phyloP scores from a whole-genome alignment of 169 alveolate species.

The Cryptosporidium muris region DNA sequence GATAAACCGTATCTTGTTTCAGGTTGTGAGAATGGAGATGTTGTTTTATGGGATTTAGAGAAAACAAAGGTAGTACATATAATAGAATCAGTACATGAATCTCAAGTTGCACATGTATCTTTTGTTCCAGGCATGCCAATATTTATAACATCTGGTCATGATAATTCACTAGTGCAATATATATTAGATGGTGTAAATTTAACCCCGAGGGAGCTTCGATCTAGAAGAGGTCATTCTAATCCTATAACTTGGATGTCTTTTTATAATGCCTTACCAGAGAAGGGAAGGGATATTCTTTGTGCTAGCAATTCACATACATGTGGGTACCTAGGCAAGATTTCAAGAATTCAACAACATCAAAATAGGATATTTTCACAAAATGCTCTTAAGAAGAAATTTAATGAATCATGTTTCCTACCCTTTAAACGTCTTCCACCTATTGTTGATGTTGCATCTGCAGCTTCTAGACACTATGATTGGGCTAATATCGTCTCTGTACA shows the following conservation, averaged over 20 bases:
- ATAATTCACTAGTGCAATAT: conserved; percentile 71
- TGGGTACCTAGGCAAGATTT: conserved; percentile 72
- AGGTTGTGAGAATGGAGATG: conserved; percentile 68
- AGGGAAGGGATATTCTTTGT: conserved; percentile 71
- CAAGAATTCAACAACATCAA: conserved; percentile 75
- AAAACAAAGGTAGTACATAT: conserved; percentile 37
- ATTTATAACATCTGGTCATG: conserved; percentile 68
- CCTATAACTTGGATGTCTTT: conserved; percentile 30
- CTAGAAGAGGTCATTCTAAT: conserved; percentile 74
- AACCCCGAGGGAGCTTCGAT: conserved; percentile 72
- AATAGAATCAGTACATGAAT: conserved; percentile 55
- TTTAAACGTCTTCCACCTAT: conserved; percentile 70
- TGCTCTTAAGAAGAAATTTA: conserved; percentile 65
- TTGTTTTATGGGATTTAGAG: conserved; percentile 64
- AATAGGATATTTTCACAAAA: conserved; percentile 72
- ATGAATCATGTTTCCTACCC: conserved; percentile 32
- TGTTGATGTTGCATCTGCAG: conserved; percentile 65
- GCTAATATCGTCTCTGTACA: conserved; percentile 80
- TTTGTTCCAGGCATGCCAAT: conserved; percentile 54
- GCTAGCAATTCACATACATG: conserved; percentile 49
- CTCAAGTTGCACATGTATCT: conserved; percentile 31
- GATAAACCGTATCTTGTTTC: conserved; percentile 43
- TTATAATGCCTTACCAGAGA: conserved; percentile 61
- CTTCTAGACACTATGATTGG: conserved; percentile 79
- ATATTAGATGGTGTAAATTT: conserved; percentile 70